Percentiles rank a stretch among this genome's conserved stretches.
Evolutionary conservation across 148 eudicot genomes (phyloP).

Genomic region (Rhododendron ferrugineum): DNA sequence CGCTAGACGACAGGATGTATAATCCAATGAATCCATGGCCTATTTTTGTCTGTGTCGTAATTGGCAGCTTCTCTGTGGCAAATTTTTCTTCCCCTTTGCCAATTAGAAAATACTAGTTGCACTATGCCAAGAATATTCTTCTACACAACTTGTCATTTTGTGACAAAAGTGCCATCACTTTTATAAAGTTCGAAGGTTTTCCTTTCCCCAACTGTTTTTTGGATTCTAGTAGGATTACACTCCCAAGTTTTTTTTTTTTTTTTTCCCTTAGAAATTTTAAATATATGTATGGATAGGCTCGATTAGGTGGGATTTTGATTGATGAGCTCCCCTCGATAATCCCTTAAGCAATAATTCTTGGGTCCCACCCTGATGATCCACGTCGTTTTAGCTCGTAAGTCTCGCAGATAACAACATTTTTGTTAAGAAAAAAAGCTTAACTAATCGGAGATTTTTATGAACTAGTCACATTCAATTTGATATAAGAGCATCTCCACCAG

Average conservation of each 20-base stretch:
- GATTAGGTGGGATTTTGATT: no score
- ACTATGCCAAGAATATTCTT: neutral
- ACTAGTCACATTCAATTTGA: neutral
- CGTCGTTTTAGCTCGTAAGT: neutral
- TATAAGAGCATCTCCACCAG: no score
- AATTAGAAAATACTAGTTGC: neutral
- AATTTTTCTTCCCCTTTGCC: neutral
- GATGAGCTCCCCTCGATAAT: no score
- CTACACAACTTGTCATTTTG: neutral
- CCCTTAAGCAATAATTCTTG: no score
- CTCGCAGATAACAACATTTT: neutral
- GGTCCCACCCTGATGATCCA: no score
- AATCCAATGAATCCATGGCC: neutral
- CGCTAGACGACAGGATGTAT: neutral
- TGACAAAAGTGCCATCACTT: neutral
- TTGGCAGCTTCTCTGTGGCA: neutral
- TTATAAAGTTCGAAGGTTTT: neutral
- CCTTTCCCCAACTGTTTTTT: no score
- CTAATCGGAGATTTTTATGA: neutral
- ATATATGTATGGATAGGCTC: no score
- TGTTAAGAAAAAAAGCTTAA: neutral
- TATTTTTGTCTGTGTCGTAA: no score
- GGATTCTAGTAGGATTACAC: no score
- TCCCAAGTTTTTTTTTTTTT: no score
- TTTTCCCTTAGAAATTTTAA: no score